Base-by-base conservation (phyloP, 2,329 filamentous ascomycete genomes). In the Colletotrichum sp. region DNA sequence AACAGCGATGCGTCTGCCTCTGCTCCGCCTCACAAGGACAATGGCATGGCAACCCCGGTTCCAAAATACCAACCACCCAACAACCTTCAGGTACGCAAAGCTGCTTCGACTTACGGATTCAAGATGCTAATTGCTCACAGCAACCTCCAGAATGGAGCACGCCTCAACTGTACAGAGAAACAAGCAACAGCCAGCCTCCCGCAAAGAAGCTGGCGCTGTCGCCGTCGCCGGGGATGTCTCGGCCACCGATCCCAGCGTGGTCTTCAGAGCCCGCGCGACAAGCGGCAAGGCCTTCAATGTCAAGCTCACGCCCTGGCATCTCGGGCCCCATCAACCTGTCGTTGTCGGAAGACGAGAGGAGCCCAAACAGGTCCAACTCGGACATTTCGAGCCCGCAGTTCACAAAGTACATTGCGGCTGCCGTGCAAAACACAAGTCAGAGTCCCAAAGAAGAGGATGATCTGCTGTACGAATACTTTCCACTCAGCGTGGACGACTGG, bases 391-490 rank as follows among this genome's bases (percentile, higher is more conserved):
- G 90, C 77, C 90, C 90, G 3, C 85, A 86, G 62, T 84, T 86
- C n/a, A 78, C 83, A n/a, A 89, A 88, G 78, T 75, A 78, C 77
- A 79, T 83, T 73, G 78, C 82, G 8, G 80, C 81, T 12, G 80
- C 82, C 3, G 84, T 81, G 6, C 84, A 85, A 26, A 84, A 84
- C 68, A 79, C 81, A 62, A 89, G 88, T 79, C 90, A 91, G 82
- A 93, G 93, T 81, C 89, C 94, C 39, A 86, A 93, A 78, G 95
- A 98, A 80, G 94, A 93, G 79, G 93, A 93, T 1, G 96, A 98
- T 84, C 87, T 96, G 78, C 87, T 98, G 22, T 98, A 98, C 82
- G 96, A 99, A 85, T 98, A 99, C 82, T 98, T 99, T 78, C 96
- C 96, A 0, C 88, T 99, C 18, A 96, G 94, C 65, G 86, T 98